Base-by-base conservation (phyloP, 345 rosid species). In the Atalantia buxifolia region DNA sequence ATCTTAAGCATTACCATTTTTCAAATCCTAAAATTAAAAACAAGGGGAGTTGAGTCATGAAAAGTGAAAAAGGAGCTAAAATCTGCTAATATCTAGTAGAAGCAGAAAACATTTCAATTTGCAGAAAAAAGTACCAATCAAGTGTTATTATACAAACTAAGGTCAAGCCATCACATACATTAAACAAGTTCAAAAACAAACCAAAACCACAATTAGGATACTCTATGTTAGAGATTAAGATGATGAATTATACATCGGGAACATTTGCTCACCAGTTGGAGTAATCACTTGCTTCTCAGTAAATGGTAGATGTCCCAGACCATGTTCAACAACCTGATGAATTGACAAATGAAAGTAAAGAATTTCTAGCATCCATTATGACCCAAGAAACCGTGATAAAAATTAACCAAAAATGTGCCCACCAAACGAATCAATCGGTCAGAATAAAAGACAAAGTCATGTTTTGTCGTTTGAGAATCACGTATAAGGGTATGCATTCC, bases 401-500 rank as follows among this genome's bases (percentile, higher is more conserved):
- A 59, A 28, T 27, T 25, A 65, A 38, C 21, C 55, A 77, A n/a
- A 81, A 25, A 61, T 84, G 69, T 56, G 80, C 94, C 28, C 83
- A 95, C 99, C 96, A 96, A 86, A 81, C 99, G 97, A 87, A 96
- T 96, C 91, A 96, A 86, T 72, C 99, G 88, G 77, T 94, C 99
- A 85, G 98, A 79, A 86, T 96, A 96, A 76, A 96, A 96, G 78
- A 96, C 93, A 67, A 96, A 96, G 86, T 96, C 98, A 83, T 96
- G 98, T 82, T 91, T 96, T 64, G 98, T 91, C 82, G 92, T 93
- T 84, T 90, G 93, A 83, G 95, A 72, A 85, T 94, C 99, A 76
- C 99, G 99, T 86, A 96, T 91, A 48, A 96, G 97, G 76, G 99
- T 96, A 87, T 96, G 99, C 99, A 96, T 96, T 77, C 99, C 99